A percentile compares a stretch with the other conserved stretches of the same genome.
Conservation (phyloP, 805 yeast species). For the Teunomyces pallodes region DNA sequence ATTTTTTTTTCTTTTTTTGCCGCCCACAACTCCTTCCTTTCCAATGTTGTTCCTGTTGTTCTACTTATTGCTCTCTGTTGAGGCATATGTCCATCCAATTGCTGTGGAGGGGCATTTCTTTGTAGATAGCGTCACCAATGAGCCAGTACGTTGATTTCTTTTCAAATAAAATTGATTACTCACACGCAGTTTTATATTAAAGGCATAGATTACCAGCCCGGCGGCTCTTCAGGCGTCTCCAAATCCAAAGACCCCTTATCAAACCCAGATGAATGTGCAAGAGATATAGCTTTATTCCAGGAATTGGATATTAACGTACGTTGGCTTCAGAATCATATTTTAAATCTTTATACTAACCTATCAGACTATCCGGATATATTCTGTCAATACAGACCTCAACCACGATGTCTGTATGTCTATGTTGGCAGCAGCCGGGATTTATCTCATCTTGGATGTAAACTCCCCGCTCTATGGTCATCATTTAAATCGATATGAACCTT, state of each 20-base stretch:
- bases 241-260: constrained; percentile 68
- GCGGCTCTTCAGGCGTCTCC: constrained; percentile 81
- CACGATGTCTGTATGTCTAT: constrained; percentile 91
- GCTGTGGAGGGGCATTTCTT: constrained; percentile 68
- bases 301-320: constrained; percentile 71
- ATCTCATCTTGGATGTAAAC: constrained; percentile 85
- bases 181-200: constrained; percentile 61
- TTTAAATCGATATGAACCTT: constrained; percentile 87
- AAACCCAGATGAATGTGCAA: constrained; percentile 65
- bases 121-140: constrained; percentile 67
- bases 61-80: not conserved
- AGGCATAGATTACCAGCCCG: constrained; percentile 96
- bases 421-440: constrained; percentile 90
- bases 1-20: not conserved
- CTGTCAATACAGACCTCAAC: constrained; percentile 75
- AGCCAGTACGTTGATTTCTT: constrained; percentile 51
- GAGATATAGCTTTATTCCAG: constrained; percentile 81
- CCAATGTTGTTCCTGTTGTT: not conserved
- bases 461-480: constrained; percentile 79
- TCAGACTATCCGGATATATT: constrained; percentile 77
- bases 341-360: constrained; percentile 13
- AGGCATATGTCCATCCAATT: constrained; percentile 57
- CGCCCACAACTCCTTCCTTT: not conserved
- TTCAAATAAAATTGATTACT: no score
- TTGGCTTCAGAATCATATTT: not conserved